A percentile compares a stretch with the other conserved stretches of the same genome.
Conservation (phyloP, 2,329 filamentous ascomycete genomes). For the Pseudogymnoascus sp. region DNA sequence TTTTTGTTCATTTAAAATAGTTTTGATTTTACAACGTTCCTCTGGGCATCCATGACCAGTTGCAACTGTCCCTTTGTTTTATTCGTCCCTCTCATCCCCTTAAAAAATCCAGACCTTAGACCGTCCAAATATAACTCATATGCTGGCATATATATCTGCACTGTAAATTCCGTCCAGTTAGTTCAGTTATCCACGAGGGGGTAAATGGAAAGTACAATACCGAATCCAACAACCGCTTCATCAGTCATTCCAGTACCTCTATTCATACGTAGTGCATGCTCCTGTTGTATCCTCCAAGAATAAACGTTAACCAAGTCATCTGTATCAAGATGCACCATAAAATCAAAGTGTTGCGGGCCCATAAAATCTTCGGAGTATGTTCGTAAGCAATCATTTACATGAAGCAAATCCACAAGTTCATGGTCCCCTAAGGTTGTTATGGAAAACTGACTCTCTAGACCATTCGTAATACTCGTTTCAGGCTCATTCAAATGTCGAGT, state of each 20-base stretch:
- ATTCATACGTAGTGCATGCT: slow-evolving; percentile 45
- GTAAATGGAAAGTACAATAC: background rate
- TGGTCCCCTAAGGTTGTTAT: slow-evolving; percentile 42
- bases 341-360: slow-evolving; percentile 47
- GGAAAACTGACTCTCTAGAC: background rate
- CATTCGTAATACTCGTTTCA: background rate
- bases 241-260: slow-evolving; percentile 58
- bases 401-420: slow-evolving; percentile 43
- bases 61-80: slow-evolving; percentile 19
- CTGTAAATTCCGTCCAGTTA: background rate
- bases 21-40: background rate
- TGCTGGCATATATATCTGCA: slow-evolving; percentile 49
- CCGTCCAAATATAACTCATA: slow-evolving; percentile 47
- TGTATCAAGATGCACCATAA: slow-evolving; percentile 58
- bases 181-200: background rate
- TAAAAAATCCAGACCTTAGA: slow-evolving; percentile 40
- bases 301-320: slow-evolving; percentile 56
- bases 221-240: slow-evolving; percentile 55
- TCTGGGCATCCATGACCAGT: slow-evolving; percentile 14
- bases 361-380: slow-evolving; percentile 44
- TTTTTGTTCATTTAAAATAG: background rate
- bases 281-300: slow-evolving; percentile 58
- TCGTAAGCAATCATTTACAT: slow-evolving; percentile 51
- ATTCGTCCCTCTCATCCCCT: slow-evolving; percentile 10
- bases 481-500: slow-evolving; percentile 17